Evolutionary conservation across 1,139 yeast species (phyloP).

Genomic region (Protomyces inundatus): DNA sequence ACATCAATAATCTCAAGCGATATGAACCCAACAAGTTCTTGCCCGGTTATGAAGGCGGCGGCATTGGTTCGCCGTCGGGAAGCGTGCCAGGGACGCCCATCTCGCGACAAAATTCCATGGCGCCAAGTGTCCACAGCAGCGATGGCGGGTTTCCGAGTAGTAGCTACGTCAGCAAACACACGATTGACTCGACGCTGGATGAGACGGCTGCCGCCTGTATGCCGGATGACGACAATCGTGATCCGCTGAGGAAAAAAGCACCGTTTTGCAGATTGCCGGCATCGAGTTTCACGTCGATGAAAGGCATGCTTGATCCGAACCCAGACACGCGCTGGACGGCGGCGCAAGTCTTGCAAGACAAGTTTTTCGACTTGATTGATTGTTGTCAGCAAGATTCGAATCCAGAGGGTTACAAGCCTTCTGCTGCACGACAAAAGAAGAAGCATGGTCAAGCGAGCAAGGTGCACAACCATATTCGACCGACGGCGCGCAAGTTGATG

Average conservation of each 20-base stretch:
- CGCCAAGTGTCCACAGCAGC: slow-evolving; percentile 6
- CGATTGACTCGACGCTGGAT: neutral
- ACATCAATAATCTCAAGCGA: slow-evolving; percentile 26
- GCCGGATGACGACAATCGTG: slow-evolving; percentile 7
- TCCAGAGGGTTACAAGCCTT: slow-evolving; percentile 12
- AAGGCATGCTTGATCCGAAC: slow-evolving; percentile 34
- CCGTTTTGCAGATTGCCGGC: slow-evolving; percentile 12
- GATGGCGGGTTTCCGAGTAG: slow-evolving; percentile 5
- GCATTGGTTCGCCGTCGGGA: neutral
- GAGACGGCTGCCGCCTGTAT: neutral
- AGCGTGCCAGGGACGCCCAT: slow-evolving; percentile 10
- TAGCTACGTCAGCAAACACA: neutral
- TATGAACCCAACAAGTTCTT: slow-evolving; percentile 26
- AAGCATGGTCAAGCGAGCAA: slow-evolving; percentile 5
- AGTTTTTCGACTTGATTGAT: slow-evolving; percentile 32
- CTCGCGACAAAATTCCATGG: slow-evolving; percentile 3
- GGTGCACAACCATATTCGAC: slow-evolving; percentile 25
- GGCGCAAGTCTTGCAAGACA: slow-evolving; percentile 30
- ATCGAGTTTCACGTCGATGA: slow-evolving; percentile 27
- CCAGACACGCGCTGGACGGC: slow-evolving; percentile 32
- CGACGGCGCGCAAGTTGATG: slow-evolving; percentile 29
- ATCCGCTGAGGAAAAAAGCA: slow-evolving; percentile 8
- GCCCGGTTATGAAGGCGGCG: slow-evolving; percentile 29
- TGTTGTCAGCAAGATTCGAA: slow-evolving; percentile 26
- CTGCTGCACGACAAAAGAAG: slow-evolving; percentile 9